Conservation (phyloP, 495 filamentous ascomycete species). For the Daldinia bambusicola region DNA sequence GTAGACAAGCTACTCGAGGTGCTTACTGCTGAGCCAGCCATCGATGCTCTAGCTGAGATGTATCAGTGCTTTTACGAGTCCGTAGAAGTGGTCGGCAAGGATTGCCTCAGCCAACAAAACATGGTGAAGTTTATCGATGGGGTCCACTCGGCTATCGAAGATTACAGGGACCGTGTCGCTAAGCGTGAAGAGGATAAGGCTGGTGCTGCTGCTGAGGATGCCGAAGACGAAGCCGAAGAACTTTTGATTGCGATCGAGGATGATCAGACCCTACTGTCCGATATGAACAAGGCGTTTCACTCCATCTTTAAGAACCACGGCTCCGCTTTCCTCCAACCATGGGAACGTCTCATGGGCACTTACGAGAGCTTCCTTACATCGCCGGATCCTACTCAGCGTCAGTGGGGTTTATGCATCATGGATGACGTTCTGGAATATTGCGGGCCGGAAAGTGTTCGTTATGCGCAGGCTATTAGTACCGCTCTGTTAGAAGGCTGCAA, state of each 20-base stretch:
- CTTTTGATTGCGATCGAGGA: constrained; percentile 93
- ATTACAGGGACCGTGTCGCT: constrained; percentile 87
- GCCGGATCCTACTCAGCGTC: constrained; percentile 87
- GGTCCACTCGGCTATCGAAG: constrained; percentile 83
- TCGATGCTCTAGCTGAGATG: constrained; percentile 98
- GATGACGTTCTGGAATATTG: constrained; percentile 99
- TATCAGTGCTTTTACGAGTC: constrained; percentile 99
- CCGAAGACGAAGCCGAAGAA: constrained; percentile 83
- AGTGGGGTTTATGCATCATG: constrained; percentile 98
- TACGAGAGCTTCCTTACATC: constrained; percentile 89
- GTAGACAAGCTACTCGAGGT: constrained; percentile 93
- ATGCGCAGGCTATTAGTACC: constrained; percentile 83
- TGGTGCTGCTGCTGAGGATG: constrained; percentile 77
- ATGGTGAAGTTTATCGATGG: constrained; percentile 89
- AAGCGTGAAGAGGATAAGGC: constrained; percentile 80
- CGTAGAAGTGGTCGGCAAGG: constrained; percentile 89
- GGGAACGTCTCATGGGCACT: constrained; percentile 83
- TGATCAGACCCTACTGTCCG: constrained; percentile 93
- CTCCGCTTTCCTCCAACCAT: constrained; percentile 81
- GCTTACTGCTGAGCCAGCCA: constrained; percentile 90
- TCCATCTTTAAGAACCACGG: constrained; percentile 98
- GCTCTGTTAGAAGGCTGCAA: constrained; percentile 84
- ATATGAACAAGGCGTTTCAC: constrained; percentile 99
- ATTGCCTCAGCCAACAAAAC: constrained; percentile 77
- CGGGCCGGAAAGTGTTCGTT: constrained; percentile 81